Percentiles rank a stretch among this genome's conserved stretches.
Evolutionary conservation across 2,329 filamentous ascomycete species (phyloP).

Genomic region (Xylariales sp.): DNA sequence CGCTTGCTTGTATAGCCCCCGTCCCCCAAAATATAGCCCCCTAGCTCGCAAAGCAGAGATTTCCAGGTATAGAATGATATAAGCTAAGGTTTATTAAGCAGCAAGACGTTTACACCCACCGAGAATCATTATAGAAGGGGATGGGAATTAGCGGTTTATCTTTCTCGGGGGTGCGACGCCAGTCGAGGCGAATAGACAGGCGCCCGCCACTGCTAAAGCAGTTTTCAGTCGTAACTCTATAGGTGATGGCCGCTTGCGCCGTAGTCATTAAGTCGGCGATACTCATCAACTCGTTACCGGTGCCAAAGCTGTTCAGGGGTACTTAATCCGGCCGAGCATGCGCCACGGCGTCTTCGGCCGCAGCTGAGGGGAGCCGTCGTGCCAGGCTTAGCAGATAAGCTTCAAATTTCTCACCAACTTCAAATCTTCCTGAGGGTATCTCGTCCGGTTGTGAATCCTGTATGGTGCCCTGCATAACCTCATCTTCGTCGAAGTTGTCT

Average conservation of each 20-base stretch:
- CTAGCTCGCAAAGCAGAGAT: neutral
- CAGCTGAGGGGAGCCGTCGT: too few species aligned
- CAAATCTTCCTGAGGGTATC: neutral
- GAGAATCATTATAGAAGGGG: neutral
- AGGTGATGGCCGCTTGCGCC: neutral
- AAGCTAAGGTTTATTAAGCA: neutral
- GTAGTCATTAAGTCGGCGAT: neutral
- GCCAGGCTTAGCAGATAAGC: too few species aligned
- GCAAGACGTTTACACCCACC: neutral
- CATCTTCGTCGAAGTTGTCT: neutral
- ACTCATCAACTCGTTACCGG: neutral
- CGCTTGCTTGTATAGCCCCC: neutral
- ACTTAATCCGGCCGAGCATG: conserved; percentile 10
- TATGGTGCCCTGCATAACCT: conserved; percentile 10
- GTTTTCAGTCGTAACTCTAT: neutral
- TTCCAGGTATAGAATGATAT: conserved; percentile 5
- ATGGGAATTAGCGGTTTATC: neutral
- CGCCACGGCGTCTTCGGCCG: neutral
- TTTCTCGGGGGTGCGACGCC: neutral
- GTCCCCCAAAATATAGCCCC: neutral
- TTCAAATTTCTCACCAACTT: neutral
- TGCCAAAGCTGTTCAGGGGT: neutral
- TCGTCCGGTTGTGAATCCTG: conserved; percentile 13
- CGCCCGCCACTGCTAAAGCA: neutral
- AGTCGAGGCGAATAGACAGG: neutral